Evolutionary conservation across 192 early-diverging fungal species (phyloP).

Genomic region (Funneliformis mosseae): DNA sequence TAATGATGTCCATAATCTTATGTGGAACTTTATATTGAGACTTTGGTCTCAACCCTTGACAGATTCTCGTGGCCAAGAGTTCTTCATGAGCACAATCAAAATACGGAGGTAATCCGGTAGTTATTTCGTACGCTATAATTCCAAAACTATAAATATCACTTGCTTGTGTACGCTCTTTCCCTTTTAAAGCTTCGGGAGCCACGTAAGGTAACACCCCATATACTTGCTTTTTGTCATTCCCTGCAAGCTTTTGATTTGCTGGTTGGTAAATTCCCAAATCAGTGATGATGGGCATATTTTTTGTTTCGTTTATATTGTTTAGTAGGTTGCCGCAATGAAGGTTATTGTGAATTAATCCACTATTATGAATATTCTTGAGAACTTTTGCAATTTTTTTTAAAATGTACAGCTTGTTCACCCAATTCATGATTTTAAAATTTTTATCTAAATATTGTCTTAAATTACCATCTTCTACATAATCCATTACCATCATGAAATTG

Average conservation of each 20-base stretch:
- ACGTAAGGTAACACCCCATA: constrained; percentile 44
- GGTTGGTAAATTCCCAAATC: constrained; percentile 39
- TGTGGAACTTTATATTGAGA: constrained; percentile 37
- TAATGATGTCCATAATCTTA: constrained; percentile 38
- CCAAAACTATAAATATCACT: constrained; percentile 47
- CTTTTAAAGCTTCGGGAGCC: constrained; percentile 37
- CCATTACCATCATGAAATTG: constrained; percentile 47
- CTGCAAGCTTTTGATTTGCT: neutral
- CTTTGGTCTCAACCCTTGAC: constrained; percentile 38
- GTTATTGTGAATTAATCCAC: constrained; percentile 42
- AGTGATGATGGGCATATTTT: constrained; percentile 26
- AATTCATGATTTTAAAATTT: neutral
- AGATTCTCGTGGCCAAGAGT: constrained; percentile 29
- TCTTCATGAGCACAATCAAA: constrained; percentile 34
- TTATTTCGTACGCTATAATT: constrained; percentile 48
- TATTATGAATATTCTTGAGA: constrained; percentile 41
- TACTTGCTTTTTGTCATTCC: neutral
- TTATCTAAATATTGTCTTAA: neutral
- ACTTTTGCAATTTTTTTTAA: constrained; percentile 35
- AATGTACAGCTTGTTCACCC: neutral
- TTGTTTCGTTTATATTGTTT: constrained; percentile 11
- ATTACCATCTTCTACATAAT: constrained; percentile 35
- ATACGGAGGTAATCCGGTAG: constrained; percentile 41
- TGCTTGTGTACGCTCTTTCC: neutral
- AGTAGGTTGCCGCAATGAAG: constrained; percentile 48